Conservation (phyloP, 129 eudicot species). For the Centaurea solstitialis region DNA sequence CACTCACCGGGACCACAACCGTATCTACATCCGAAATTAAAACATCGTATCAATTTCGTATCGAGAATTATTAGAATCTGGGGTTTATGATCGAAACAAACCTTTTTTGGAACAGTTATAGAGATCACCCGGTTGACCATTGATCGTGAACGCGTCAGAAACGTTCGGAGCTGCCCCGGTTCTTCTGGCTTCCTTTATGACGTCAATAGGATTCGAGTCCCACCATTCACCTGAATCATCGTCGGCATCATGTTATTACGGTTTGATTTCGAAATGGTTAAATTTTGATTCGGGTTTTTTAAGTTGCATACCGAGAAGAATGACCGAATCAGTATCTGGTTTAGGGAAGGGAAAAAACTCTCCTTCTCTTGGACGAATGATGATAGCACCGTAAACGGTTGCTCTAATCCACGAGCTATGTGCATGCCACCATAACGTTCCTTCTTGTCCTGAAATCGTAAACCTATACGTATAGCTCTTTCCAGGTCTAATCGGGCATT, state of each 20-base stretch:
- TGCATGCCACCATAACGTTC: slow-evolving; percentile 99
- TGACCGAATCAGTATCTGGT: slow-evolving; percentile 70
- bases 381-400: slow-evolving; percentile 84
- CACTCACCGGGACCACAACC: slow-evolving; percentile 49
- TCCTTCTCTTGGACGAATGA: slow-evolving; percentile 76
- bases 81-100: slow-evolving; percentile 21
- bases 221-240: slow-evolving; percentile 87
- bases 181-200: slow-evolving; percentile 73
- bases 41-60: slow-evolving; percentile 2
- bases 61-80: too few relatives aligned
- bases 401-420: slow-evolving; percentile 98
- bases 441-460: slow-evolving; percentile 85
- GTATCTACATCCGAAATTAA: slow-evolving; percentile 53
- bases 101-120: slow-evolving; percentile 86
- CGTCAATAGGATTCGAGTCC: slow-evolving; percentile 77
- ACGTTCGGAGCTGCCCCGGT: slow-evolving; percentile 85
- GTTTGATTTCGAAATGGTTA: not conserved
- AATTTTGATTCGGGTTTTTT: not conserved
- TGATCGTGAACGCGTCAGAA: slow-evolving; percentile 92
- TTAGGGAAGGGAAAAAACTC: slow-evolving; percentile 75
- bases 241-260: slow-evolving; percentile 9
- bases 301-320: slow-evolving; percentile 61
- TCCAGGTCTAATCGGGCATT: slow-evolving; percentile 94
- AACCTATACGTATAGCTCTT: slow-evolving; percentile 78
- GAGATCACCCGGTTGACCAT: slow-evolving; percentile 96